Base-by-base conservation (phyloP, 2,329 filamentous ascomycete genomes). In the Aspergillus neotritici region DNA sequence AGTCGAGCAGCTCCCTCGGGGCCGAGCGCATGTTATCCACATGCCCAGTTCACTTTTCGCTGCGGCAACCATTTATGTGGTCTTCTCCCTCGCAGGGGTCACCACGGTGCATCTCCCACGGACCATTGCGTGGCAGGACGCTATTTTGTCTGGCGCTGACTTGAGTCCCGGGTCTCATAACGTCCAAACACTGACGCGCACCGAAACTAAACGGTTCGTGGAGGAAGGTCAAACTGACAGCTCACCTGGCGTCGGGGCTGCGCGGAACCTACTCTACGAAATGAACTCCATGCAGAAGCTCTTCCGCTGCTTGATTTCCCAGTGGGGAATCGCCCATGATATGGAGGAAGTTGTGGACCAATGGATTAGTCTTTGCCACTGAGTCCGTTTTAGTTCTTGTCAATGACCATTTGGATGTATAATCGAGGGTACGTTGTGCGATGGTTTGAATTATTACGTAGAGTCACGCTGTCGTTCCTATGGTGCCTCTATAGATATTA, bases 251-350 rank as follows among this genome's bases (percentile, higher is more conserved):
- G 47, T 47, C 30, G 59, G 51, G 1, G 54, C 55, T 4, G 58
- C 57, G 10, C 61, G 66, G 34, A 71, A 72, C 55, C 49, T 73
- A 31, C 49, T 71, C n/a, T 73, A 73, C 48, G 70, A 73, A 46
- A 53, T 73, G 48, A 72, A 72, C 47, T 69, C 68, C 13, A 68
- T 72, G 58, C 69, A 71, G 46, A 72, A 72, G 52, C 52, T 73
- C 8, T 72, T 72, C 41, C 58, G 67, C 28, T 71, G 69, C 36
- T 51, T 72, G 14, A 63, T 55, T 13, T 67, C 66, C 4, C 70
- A 72, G 46, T 73, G 70, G 70, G 70, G 70, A 0, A 62, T 72
- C 41, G 68, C 69, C 6, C 60, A 62, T 50, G 69, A 73, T 40
- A 72, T 72, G 69, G 69, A 69, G 42, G 62, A 64, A 30, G 61